Percentiles rank a stretch among this genome's conserved stretches.
Evolutionary conservation across 1,284 basidiomycete genomes (phyloP).

Genomic region (Microbotryomycetes sp.): DNA sequence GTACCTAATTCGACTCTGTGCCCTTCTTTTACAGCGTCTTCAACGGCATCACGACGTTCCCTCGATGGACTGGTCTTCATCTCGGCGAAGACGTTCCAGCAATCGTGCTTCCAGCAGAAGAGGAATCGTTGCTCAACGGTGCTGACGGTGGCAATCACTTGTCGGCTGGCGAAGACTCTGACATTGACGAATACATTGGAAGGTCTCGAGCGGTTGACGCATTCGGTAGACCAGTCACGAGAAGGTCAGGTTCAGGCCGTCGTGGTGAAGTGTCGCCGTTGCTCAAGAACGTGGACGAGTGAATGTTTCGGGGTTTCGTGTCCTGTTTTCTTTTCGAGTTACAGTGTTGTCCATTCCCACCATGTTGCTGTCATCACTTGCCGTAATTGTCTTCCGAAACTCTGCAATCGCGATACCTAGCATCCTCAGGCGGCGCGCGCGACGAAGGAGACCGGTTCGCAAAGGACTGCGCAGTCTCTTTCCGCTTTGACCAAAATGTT

Average conservation of each 20-base stretch:
- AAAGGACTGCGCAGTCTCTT: background rate
- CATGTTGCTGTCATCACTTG: too few relatives aligned
- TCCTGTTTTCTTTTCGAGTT: background rate
- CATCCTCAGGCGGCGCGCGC: background rate
- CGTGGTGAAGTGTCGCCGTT: slow-evolving; percentile 12
- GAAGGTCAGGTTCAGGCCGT: slow-evolving; percentile 5
- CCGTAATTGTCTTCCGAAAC: too few relatives aligned
- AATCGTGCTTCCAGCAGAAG: slow-evolving; percentile 1
- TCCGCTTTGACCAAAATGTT: background rate
- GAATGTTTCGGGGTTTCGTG: background rate
- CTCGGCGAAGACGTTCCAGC: background rate
- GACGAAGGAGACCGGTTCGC: background rate
- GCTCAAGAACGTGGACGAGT: slow-evolving; percentile 11
- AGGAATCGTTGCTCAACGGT: background rate
- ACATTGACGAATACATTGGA: background rate
- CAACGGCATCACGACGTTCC: slow-evolving; percentile 26
- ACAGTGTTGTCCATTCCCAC: too few relatives aligned
- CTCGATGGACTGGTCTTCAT: slow-evolving; percentile 28
- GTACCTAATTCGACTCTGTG: background rate
- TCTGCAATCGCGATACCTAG: too few relatives aligned
- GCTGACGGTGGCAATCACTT: slow-evolving; percentile 1
- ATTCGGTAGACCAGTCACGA: slow-evolving; percentile 2
- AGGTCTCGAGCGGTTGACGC: background rate
- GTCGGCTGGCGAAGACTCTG: background rate
- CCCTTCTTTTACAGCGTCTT: slow-evolving; percentile 7